Conservation (phyloP, 768 basidiomycete species). For the Mycena haematopus region DNA sequence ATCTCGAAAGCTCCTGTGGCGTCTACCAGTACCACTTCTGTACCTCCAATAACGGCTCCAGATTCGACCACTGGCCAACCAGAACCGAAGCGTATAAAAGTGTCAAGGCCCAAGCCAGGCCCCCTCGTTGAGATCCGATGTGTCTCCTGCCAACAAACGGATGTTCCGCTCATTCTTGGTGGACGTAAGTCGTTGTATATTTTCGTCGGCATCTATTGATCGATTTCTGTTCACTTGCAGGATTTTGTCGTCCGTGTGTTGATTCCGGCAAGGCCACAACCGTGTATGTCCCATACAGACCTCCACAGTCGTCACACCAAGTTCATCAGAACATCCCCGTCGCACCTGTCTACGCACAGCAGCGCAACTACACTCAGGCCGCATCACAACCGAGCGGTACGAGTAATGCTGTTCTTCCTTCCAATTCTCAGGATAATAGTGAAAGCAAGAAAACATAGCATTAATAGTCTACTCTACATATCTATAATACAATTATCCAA, state of each 20-base stretch:
- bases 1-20: constrained; percentile 9
- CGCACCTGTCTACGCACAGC: constrained; percentile 2
- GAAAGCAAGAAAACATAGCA: constrained; percentile 1
- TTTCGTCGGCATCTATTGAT: not conserved
- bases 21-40: not conserved
- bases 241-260: constrained; percentile 73
- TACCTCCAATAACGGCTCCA: not conserved
- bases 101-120: constrained; percentile 38
- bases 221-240: constrained; percentile 39
- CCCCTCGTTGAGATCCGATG: constrained; percentile 59
- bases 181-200: constrained; percentile 59
- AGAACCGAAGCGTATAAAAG: constrained; percentile 49
- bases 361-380: not conserved
- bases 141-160: constrained; percentile 64
- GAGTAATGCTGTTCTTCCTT: not conserved
- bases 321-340: constrained; percentile 1
- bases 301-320: constrained; percentile 4
- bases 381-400: not conserved
- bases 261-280: constrained; percentile 54
- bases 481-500: constrained; percentile 15
- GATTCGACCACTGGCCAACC: constrained; percentile 10
- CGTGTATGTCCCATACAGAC: constrained; percentile 26
- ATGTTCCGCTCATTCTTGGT: constrained; percentile 79
- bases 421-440: not conserved
- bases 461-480: constrained; percentile 14